Conservation (phyloP, 306 rosid species). For the Psophocarpus tetragonolobus region DNA sequence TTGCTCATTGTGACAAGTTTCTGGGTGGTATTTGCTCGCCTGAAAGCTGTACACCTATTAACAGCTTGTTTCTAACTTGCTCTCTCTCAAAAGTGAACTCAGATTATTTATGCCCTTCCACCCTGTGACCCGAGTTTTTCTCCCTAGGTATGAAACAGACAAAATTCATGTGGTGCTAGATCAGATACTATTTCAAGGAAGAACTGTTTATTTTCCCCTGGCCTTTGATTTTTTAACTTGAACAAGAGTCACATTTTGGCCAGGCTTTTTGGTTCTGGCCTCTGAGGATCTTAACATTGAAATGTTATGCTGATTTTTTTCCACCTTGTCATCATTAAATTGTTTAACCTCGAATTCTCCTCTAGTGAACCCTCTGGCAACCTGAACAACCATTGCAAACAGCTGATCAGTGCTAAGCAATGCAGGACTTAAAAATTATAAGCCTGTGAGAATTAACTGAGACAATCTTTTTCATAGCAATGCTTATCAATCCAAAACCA, state of each 20-base stretch:
- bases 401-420: slow-evolving; percentile 25
- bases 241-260: slow-evolving; percentile 59
- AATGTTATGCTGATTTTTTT: slow-evolving; percentile 54
- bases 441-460: slow-evolving; percentile 3
- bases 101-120: slow-evolving; percentile 26
- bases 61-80: background rate
- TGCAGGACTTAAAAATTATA: background rate
- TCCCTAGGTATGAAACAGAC: slow-evolving; percentile 25
- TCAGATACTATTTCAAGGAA: slow-evolving; percentile 17
- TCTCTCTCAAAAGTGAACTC: slow-evolving; percentile 25
- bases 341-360: slow-evolving; percentile 83
- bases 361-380: slow-evolving; percentile 87
- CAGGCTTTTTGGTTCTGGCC: slow-evolving; percentile 43
- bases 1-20: slow-evolving; percentile 15
- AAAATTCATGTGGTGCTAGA: slow-evolving; percentile 20
- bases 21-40: slow-evolving; percentile 20
- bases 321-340: slow-evolving; percentile 59
- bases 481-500: slow-evolving; percentile 22
- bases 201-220: slow-evolving; percentile 49
- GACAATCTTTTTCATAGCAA: background rate
- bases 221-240: slow-evolving; percentile 73
- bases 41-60: slow-evolving; percentile 1
- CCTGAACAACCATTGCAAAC: slow-evolving; percentile 54
- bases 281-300: slow-evolving; percentile 62
- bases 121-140: slow-evolving; percentile 2